A percentile compares a stretch with the other conserved stretches of the same genome.
These are phyloP conservation scores for Brassica cretica DNA, from an alignment of 345 rosid genomes.

Conservation along the genomic window DNA sequence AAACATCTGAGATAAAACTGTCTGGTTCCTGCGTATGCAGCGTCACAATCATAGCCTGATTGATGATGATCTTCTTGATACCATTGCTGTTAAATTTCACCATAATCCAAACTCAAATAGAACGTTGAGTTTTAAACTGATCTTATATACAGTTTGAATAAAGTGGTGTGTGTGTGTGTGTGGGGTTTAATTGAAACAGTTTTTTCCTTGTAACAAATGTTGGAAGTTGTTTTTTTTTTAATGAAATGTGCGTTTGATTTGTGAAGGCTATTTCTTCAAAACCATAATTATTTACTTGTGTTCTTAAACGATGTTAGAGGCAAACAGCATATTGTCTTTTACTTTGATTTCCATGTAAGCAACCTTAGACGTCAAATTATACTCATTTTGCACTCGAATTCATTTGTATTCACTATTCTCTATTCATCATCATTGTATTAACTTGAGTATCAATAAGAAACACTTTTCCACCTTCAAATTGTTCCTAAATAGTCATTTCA, in stretches of 20 bases:
- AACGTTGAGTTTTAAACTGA: slow-evolving; percentile 7
- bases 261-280: no score
- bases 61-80: slow-evolving; percentile 5
- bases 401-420: no score
- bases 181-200: slow-evolving; percentile 1
- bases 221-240: neutral
- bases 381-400: no score
- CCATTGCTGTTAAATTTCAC: slow-evolving; percentile 18
- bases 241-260: neutral
- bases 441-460: no score
- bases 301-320: no score
- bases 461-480: no score
- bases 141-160: slow-evolving; percentile 7
- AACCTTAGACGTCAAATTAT: no score
- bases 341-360: neutral
- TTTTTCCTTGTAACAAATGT: neutral
- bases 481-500: no score
- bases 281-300: no score
- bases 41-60: slow-evolving; percentile 74
- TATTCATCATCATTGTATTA: no score
- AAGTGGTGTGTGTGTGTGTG: slow-evolving; percentile 16
- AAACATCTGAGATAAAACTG: slow-evolving; percentile 60
- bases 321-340: neutral
- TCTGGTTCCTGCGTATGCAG: slow-evolving; percentile 73
- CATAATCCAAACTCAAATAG: slow-evolving; percentile 10